These are phyloP conservation scores for Xylaria hypoxylon DNA, from an alignment of 2,329 filamentous ascomycete genomes.

Conservation along the genomic window DNA sequence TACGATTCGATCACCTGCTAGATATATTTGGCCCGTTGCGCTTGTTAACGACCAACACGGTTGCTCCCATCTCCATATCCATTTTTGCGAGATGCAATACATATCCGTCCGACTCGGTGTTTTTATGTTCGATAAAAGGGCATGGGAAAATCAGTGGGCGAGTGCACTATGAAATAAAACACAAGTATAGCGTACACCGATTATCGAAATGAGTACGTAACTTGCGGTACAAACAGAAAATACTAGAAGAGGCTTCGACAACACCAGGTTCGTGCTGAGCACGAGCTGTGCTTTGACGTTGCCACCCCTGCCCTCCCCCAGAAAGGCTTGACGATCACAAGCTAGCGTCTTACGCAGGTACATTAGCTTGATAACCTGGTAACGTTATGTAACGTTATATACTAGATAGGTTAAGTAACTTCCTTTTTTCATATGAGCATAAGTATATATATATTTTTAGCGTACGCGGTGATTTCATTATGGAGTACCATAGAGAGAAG, in stretches of 20 bases:
- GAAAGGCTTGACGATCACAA: background rate
- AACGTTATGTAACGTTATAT: too few species aligned
- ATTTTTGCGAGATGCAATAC: slow-evolving; percentile 3
- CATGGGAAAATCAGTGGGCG: background rate
- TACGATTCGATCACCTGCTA: slow-evolving; percentile 16
- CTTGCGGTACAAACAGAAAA: background rate
- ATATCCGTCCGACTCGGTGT: background rate
- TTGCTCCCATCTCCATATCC: background rate
- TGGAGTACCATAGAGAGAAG: too few species aligned
- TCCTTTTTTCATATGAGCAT: too few species aligned
- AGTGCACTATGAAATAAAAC: background rate
- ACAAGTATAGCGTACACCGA: background rate
- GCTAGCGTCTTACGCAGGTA: background rate
- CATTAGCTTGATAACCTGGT: background rate
- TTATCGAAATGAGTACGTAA: background rate
- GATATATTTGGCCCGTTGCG: too few species aligned
- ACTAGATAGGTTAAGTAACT: too few species aligned
- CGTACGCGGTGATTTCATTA: too few species aligned
- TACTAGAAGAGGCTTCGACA: background rate
- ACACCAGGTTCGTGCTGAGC: background rate
- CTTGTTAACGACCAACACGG: background rate
- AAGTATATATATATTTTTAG: too few species aligned
- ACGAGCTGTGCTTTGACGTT: slow-evolving; percentile 5
- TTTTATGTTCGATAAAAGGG: background rate
- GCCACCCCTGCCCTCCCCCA: background rate